phyloP scores from a whole-genome alignment of 495 filamentous ascomycete species.

The Penicillium antarcticum region DNA sequence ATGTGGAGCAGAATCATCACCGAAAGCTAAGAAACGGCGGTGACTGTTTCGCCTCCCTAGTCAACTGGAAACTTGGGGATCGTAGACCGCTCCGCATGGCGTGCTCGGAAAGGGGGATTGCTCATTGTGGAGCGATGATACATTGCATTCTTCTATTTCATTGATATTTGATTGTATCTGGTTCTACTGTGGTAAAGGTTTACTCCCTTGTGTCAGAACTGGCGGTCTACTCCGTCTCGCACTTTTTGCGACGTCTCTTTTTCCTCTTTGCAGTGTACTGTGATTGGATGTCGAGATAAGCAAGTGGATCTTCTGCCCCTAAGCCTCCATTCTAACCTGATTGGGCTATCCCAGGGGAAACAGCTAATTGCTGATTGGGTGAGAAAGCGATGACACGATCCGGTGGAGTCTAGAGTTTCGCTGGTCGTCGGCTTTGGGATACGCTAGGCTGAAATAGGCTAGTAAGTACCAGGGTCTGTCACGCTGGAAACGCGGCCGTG shows the following conservation, averaged over 20 bases:
- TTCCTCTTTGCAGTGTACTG: not conserved
- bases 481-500: conserved; percentile 3
- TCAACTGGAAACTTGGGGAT: conserved; percentile 11
- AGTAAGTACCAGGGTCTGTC: conserved; percentile 11
- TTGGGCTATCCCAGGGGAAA: conserved; percentile 12
- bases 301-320: conserved; percentile 21
- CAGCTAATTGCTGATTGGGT: conserved; percentile 7
- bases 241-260: not conserved
- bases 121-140: conserved; percentile 17
- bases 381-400: conserved; percentile 16
- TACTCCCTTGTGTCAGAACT: not conserved
- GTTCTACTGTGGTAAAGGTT: not conserved
- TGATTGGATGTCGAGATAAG: conserved; percentile 27
- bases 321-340: conserved; percentile 7
- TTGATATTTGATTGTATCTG: not conserved
- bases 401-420: conserved; percentile 14
- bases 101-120: conserved; percentile 31
- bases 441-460: conserved; percentile 14
- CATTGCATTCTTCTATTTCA: not conserved
- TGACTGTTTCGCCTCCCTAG: conserved; percentile 7
- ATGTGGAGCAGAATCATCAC: not conserved
- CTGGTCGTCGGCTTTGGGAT: conserved; percentile 7
- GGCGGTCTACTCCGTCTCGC: not conserved
- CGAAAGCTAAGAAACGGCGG: conserved; percentile 7
- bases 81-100: conserved; percentile 19